Evolutionary conservation across 1,284 basidiomycete genomes (phyloP).

Genomic region (Clitocybe nebularis): DNA sequence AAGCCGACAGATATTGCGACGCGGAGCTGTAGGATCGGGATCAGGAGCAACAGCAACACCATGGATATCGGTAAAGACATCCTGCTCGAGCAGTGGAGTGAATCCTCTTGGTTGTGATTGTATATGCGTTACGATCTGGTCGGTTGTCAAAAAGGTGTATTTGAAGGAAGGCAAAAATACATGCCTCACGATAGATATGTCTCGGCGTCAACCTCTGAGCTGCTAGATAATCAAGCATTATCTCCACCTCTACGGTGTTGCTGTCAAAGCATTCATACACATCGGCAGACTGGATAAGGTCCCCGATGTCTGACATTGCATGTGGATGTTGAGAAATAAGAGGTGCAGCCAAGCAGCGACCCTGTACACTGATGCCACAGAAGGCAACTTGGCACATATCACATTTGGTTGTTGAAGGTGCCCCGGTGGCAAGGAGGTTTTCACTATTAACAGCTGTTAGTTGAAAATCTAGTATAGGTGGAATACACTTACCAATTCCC

Average conservation of each 20-base stretch:
- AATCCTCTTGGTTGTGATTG: slow-evolving; percentile 60
- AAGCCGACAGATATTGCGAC: slow-evolving; percentile 57
- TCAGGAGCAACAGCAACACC: slow-evolving; percentile 49
- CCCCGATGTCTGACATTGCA: slow-evolving; percentile 57
- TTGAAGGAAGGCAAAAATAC: slow-evolving; percentile 14
- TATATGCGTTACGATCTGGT: slow-evolving; percentile 58
- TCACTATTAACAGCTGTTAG: slow-evolving; percentile 41
- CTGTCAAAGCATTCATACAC: slow-evolving; percentile 74
- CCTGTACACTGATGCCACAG: slow-evolving; percentile 70
- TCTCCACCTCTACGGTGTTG: slow-evolving; percentile 73
- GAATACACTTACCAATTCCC: slow-evolving; percentile 66
- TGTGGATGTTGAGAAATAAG: slow-evolving; percentile 63
- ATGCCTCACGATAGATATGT: slow-evolving; percentile 70
- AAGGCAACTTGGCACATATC: slow-evolving; percentile 76
- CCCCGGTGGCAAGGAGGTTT: slow-evolving; percentile 61
- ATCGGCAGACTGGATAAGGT: slow-evolving; percentile 68
- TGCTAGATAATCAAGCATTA: slow-evolving; percentile 72
- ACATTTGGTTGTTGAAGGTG: slow-evolving; percentile 72
- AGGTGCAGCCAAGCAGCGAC: slow-evolving; percentile 60
- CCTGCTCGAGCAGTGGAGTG: slow-evolving; percentile 58
- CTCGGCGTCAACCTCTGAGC: slow-evolving; percentile 55
- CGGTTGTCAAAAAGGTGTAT: slow-evolving; percentile 2
- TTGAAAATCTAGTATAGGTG: neutral
- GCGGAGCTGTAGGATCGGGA: slow-evolving; percentile 50
- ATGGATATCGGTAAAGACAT: slow-evolving; percentile 66